Base-by-base conservation (phyloP, 768 basidiomycete species). In the Cystofilobasidium macerans region DNA sequence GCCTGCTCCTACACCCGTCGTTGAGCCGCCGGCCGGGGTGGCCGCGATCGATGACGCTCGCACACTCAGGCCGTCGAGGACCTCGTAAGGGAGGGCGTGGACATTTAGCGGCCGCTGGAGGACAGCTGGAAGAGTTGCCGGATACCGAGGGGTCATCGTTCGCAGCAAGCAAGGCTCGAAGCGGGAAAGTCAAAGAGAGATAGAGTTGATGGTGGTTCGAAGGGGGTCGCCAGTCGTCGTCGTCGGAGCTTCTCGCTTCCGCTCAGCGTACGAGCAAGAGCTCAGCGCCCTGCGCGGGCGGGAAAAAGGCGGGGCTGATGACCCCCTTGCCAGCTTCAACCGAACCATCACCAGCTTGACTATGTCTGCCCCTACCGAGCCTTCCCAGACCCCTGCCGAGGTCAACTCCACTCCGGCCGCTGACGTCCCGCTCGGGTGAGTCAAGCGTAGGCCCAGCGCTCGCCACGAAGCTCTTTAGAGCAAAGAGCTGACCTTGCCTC, bases 11-110 rank as follows among this genome's bases (percentile, higher is more conserved):
- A 65, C 74, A 75, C 30, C 74, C 71, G 47, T 73, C 72, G 24
- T 36, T 48, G 32, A 30, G 8, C 14, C 67, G 36, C 11, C 69
- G 62, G 57, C 69, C 64, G 3, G 70, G 61, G 14, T 65, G 56
- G 65, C 69, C 62, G 14, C 47, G 22, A 12, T 53, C 61, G 33
- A 72, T 69, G 53, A 71, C 66, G 48, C 70, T 62, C 58, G 40
- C 0, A 85, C 85, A 30, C 84, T 82, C 59, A 93, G 80, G 16
- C 82, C 83, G 61, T 85, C 81, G 57, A 92, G 74, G 53, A 93
- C 79, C 65, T 84, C 82, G 16, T 74, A 69, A 11, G 91, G 87
- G 7, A 94, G 79, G 47, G 85, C 82, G 76, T 85, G 91, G 69
- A 87, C 79, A 76, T 85, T 82, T 73, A 71, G 61, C 28, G 68